Percentiles rank a stretch among this genome's conserved stretches.
These are phyloP conservation scores for Croton setiger DNA, from an alignment of 441 rosid species.

Conservation along the genomic window DNA sequence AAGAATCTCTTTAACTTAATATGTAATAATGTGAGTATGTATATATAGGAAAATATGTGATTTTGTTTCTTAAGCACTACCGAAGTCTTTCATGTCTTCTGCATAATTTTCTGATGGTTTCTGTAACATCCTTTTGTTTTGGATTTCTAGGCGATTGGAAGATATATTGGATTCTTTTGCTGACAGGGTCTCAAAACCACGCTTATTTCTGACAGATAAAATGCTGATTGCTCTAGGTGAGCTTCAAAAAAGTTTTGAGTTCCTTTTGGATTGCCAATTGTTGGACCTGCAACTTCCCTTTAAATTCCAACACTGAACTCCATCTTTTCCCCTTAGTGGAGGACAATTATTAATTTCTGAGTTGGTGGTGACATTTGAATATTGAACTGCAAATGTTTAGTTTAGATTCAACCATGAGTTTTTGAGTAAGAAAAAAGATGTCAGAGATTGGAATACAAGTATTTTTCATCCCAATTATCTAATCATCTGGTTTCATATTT, in stretches of 20 bases:
- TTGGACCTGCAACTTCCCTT: neutral
- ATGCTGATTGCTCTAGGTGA: constrained; percentile 89
- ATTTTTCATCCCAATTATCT: neutral
- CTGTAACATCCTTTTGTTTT: constrained; percentile 14
- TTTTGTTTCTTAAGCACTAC: neutral
- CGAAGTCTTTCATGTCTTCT: neutral
- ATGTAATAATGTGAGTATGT: neutral
- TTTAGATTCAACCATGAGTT: constrained; percentile 1
- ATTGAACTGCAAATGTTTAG: neutral
- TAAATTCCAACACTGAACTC: neutral
- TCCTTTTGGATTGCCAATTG: constrained; percentile 7
- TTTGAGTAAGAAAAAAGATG: neutral
- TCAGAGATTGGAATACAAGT: neutral
- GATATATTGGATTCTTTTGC: constrained; percentile 90
- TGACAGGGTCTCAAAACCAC: constrained; percentile 83
- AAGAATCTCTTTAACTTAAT: neutral
- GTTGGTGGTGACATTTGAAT: neutral
- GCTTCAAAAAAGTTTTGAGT: constrained; percentile 14
- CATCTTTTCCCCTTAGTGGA: neutral
- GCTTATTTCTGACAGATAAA: constrained; percentile 83
- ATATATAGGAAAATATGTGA: neutral
- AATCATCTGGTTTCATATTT: neutral
- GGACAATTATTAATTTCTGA: neutral
- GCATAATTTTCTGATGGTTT: constrained; percentile 12
- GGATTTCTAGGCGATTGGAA: constrained; percentile 62